Conservation (phyloP, 331 rosid genomes). For the Quercus lobata region DNA sequence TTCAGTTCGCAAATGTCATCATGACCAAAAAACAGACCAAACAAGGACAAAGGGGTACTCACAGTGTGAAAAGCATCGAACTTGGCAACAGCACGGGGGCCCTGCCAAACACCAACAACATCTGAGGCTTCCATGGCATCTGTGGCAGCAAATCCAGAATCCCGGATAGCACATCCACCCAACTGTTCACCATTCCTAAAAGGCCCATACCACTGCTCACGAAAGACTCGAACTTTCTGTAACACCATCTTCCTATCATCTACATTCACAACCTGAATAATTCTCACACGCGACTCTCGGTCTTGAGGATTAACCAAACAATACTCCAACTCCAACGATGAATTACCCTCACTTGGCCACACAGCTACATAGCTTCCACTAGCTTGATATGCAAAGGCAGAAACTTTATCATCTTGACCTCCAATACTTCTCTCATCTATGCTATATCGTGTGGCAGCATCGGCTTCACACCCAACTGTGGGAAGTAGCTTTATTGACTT, state of each 20-base stretch:
- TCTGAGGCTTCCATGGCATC: conserved; percentile 58
- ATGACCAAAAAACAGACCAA: neutral
- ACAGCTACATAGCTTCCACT: conserved; percentile 79
- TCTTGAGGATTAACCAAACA: conserved; percentile 87
- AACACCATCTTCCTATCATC: conserved; percentile 42
- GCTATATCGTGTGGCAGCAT: conserved; percentile 76
- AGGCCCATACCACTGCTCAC: conserved; percentile 98
- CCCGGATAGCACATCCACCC: conserved; percentile 88
- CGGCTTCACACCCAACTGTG: conserved; percentile 96
- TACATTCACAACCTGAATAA: conserved; percentile 51
- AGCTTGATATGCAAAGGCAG: conserved; percentile 74
- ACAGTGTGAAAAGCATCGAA: conserved; percentile 42
- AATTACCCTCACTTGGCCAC: conserved; percentile 41
- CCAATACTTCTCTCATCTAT: conserved; percentile 60
- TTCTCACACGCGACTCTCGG: conserved; percentile 81
- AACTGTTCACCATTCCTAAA: conserved; percentile 94
- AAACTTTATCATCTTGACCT: conserved; percentile 28
- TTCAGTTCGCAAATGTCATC: neutral
- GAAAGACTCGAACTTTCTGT: conserved; percentile 51
- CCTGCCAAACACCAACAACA: conserved; percentile 74
- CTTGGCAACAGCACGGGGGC: conserved; percentile 43
- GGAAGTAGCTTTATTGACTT: conserved; percentile 82
- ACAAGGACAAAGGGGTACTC: conserved; percentile 31
- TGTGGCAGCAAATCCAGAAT: conserved; percentile 86
- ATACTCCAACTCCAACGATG: conserved; percentile 66